phyloP scores from a whole-genome alignment of 1,139 yeast species.

The Citeromyces siamensis region DNA sequence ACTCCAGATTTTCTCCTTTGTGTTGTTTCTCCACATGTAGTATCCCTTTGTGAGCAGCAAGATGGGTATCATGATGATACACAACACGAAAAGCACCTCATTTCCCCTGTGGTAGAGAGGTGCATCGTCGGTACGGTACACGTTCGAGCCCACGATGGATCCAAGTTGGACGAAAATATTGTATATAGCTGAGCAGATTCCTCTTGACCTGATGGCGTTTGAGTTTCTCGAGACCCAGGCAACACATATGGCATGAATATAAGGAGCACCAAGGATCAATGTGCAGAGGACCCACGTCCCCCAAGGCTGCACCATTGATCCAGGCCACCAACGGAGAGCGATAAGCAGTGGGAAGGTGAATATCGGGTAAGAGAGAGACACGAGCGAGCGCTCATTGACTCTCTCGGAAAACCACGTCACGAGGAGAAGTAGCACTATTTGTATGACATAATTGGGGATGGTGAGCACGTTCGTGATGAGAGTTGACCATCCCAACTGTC shows the following conservation, averaged over 20 bases:
- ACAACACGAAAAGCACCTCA: constrained; percentile 13
- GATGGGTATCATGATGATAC: constrained; percentile 5
- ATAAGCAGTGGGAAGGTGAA: constrained; percentile 26
- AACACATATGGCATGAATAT: constrained; percentile 24
- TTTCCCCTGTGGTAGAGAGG: constrained; percentile 21
- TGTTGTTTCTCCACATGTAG: constrained; percentile 9
- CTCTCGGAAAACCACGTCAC: constrained; percentile 29
- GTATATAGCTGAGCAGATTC: constrained; percentile 9
- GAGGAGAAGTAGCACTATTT: constrained; percentile 25
- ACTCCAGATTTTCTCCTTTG: constrained; percentile 8
- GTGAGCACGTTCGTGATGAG: constrained; percentile 31
- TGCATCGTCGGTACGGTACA: constrained; percentile 19
- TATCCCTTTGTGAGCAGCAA: constrained; percentile 7
- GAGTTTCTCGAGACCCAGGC: constrained; percentile 25
- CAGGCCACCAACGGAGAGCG: constrained; percentile 29
- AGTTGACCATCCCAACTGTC: constrained; percentile 30
- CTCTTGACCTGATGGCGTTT: constrained; percentile 9
- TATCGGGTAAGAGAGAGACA: constrained; percentile 22
- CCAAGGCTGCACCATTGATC: constrained; percentile 24
- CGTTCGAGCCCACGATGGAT: constrained; percentile 12
- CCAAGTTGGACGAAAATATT: constrained; percentile 9
- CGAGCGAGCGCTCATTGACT: constrained; percentile 24
- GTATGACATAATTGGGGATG: constrained; percentile 32
- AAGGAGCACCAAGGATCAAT: constrained; percentile 22
- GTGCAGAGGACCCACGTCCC: constrained; percentile 25